Evolutionary conservation across 1,139 yeast genomes (phyloP).

Genomic region (Candida sojae): DNA sequence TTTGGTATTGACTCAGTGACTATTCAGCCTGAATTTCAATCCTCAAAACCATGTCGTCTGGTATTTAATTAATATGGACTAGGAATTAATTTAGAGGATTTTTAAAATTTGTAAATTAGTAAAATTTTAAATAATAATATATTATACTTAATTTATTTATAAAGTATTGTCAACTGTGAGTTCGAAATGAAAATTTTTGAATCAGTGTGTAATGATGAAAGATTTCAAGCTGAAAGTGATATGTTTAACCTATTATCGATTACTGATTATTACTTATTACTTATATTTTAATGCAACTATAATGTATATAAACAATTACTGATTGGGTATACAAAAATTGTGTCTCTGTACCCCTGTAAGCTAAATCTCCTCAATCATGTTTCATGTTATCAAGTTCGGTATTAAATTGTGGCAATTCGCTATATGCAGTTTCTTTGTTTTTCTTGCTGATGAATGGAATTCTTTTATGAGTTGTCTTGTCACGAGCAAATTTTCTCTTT

Average conservation of each 20-base stretch:
- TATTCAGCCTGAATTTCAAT: slow-evolving; percentile 81
- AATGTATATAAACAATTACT: not conserved
- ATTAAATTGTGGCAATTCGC: slow-evolving; percentile 32
- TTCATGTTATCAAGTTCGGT: slow-evolving; percentile 15
- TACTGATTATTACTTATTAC: too few relatives aligned
- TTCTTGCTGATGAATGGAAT: slow-evolving; percentile 29
- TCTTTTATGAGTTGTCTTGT: slow-evolving; percentile 33
- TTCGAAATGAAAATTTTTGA: too few relatives aligned
- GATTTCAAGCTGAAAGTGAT: too few relatives aligned
- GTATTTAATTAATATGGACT: not conserved
- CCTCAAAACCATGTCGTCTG: not conserved
- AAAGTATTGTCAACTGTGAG: too few relatives aligned
- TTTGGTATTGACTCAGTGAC: slow-evolving; percentile 93
- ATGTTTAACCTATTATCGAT: too few relatives aligned
- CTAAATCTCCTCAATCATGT: slow-evolving; percentile 6
- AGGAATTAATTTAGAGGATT: too few relatives aligned
- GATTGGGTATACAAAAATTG: not conserved
- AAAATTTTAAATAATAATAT: too few relatives aligned
- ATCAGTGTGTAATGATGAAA: too few relatives aligned
- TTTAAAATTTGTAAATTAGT: too few relatives aligned
- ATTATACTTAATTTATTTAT: too few relatives aligned
- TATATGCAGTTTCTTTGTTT: slow-evolving; percentile 20
- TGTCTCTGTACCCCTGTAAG: not conserved
- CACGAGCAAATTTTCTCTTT: slow-evolving; percentile 52
- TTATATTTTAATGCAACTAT: not conserved